phyloP scores from a whole-genome alignment of 163 green algal species.

The Prototheca wickerhamii region DNA sequence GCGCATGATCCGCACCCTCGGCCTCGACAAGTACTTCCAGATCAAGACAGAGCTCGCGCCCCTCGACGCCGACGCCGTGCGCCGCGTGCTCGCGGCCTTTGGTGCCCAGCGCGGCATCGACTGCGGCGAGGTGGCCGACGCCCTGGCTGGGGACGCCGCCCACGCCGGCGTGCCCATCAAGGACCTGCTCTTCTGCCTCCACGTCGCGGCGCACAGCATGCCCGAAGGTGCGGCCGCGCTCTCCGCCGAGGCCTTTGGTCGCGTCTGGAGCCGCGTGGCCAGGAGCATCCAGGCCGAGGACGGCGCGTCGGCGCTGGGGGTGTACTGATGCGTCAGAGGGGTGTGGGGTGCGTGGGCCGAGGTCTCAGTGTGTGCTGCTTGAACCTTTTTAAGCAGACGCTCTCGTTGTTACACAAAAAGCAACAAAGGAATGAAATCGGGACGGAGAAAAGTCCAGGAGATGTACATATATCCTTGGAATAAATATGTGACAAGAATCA shows the following conservation, averaged over 20 bases:
- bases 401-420: neutral
- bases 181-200: conserved; percentile 86
- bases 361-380: neutral
- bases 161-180: conserved; percentile 74
- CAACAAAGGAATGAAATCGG: too few species aligned
- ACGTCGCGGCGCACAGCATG: conserved; percentile 73
- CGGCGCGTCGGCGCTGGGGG: neutral
- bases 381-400: too few species aligned
- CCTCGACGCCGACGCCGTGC: conserved; percentile 53
- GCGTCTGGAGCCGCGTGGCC: neutral
- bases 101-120: conserved; percentile 46
- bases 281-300: neutral
- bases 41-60: conserved; percentile 63
- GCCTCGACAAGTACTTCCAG: conserved; percentile 61
- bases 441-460: too few species aligned
- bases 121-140: neutral
- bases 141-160: conserved; percentile 10
- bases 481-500: too few species aligned
- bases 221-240: conserved; percentile 8
- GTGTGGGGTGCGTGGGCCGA: neutral
- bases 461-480: neutral
- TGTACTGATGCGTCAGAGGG: neutral
- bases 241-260: neutral
- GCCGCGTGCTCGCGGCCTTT: conserved; percentile 50
- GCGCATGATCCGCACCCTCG: conserved; percentile 71